Evolutionary conservation across 2,329 filamentous ascomycete genomes (phyloP), one percentile per base, ranked within the genome.

Genomic region (Purpureocillium takamizusanense): DNA sequence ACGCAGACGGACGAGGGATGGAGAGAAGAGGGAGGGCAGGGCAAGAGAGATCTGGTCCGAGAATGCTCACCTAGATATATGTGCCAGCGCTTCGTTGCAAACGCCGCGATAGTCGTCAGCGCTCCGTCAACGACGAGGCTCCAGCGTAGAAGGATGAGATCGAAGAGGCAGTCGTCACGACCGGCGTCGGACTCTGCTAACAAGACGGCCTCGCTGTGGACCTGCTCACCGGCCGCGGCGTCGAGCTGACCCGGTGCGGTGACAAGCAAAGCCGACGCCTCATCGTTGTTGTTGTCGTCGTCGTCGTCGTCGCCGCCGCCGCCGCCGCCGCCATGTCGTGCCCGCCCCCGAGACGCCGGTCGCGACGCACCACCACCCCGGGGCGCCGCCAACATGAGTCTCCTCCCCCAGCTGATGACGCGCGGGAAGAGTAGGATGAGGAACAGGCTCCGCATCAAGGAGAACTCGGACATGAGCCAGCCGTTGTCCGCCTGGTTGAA

Each of bases 131-230:
- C 62, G 0, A 85, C 55, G 3, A 86, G 61, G 42, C 77, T 83
- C 63, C 74, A 82, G 3, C 77, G 68, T 3, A 82, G 65, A 48
- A 84, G 86, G 28, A 78, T 66, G 2, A 86, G 64, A 43, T 86
- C 82, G 49, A 86, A 86, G 0, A 61, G 66, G 33, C 69, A 74
- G 0, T 66, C 70, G 7, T 69, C 65, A 30, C 66, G 57, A 1
- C 70, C 62, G 2, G 62, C 57, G 1, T 39, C 47, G 0, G 45
- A 45, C n/a, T 46, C 44, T 0, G 60, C 46, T 0, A 56, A 42
- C 0, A 52, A 48, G 0, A 63, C 52, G 0, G 72, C 70, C 43
- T 77, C 71, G 8, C 66, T 52, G 3, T 68, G 68, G 0, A 54
- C 51, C 39, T 66, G 60, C 6, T 63, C 55, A 0, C 59, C 64